Conservation (phyloP, 2,329 filamentous ascomycete species). For the Fusarium sp. region DNA sequence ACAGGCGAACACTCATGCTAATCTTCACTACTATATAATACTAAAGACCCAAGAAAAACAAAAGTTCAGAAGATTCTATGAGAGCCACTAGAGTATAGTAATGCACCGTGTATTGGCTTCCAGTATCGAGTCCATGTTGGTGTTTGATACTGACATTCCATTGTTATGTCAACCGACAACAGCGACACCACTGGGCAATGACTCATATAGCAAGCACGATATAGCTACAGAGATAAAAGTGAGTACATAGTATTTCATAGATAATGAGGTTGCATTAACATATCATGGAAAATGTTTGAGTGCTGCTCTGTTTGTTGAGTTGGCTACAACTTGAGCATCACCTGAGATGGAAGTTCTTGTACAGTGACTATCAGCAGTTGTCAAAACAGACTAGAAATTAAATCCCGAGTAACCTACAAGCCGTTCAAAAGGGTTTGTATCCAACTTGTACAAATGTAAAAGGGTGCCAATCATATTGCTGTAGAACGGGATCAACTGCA, state of each 20-base stretch:
- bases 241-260: no score
- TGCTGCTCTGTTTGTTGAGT: not conserved
- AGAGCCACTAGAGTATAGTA: not conserved
- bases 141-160: not conserved
- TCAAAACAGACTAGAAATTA: no score
- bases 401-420: no score
- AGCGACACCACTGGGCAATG: not conserved
- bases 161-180: not conserved
- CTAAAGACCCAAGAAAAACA: not conserved
- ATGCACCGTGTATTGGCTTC: not conserved
- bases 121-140: not conserved
- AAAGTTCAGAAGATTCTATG: not conserved
- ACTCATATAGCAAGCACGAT: no score
- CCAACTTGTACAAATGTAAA: no score
- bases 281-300: not conserved
- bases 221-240: no score
- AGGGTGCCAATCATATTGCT: not conserved
- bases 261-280: no score
- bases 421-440: no score
- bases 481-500: not conserved
- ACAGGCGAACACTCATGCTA: not conserved
- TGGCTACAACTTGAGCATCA: not conserved
- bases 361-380: not conserved
- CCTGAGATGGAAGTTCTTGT: not conserved
- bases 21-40: not conserved